phyloP scores from a whole-genome alignment of 331 rosid species.

The Spiraea crenata region DNA sequence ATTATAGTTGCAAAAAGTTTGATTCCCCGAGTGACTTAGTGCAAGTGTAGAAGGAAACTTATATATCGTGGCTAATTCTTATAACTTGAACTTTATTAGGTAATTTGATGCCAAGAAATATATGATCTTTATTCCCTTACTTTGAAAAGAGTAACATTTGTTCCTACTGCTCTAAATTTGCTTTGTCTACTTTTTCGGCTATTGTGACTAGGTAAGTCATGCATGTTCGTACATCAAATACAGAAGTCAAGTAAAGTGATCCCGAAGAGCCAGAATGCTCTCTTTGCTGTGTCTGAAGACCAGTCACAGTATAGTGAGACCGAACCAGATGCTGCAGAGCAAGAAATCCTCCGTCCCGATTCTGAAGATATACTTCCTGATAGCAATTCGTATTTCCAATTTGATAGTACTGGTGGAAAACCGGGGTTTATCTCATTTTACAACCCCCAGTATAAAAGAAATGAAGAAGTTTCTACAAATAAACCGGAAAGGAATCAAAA shows the following conservation, averaged over 20 bases:
- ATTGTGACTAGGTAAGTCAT: slow-evolving; percentile 46
- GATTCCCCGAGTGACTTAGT: slow-evolving; percentile 6
- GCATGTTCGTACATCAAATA: slow-evolving; percentile 42
- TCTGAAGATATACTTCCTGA: slow-evolving; percentile 41
- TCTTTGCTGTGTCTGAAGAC: slow-evolving; percentile 69
- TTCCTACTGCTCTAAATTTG: slow-evolving; percentile 7
- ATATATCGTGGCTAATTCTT: slow-evolving; percentile 12
- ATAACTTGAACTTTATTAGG: not conserved
- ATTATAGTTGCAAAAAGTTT: slow-evolving; percentile 14
- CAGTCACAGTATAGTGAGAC: slow-evolving; percentile 49
- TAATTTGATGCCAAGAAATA: not conserved
- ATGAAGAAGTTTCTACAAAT: slow-evolving; percentile 33
- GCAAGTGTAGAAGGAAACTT: slow-evolving; percentile 15
- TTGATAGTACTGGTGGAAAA: slow-evolving; percentile 65
- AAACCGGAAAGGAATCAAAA: slow-evolving; percentile 45
- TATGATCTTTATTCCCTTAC: not conserved
- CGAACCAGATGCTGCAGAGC: slow-evolving; percentile 38
- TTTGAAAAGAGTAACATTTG: not conserved
- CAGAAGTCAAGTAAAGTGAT: slow-evolving; percentile 39
- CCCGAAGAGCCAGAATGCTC: slow-evolving; percentile 38
- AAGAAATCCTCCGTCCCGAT: slow-evolving; percentile 31
- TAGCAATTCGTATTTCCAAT: slow-evolving; percentile 36
- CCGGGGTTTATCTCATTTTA: slow-evolving; percentile 83
- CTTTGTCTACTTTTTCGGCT: slow-evolving; percentile 20
- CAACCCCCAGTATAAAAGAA: slow-evolving; percentile 54